A percentile compares a stretch with the other conserved stretches of the same genome.
Evolutionary conservation across 306 rosid species (phyloP).

Genomic region (Acacia melanoxylon): DNA sequence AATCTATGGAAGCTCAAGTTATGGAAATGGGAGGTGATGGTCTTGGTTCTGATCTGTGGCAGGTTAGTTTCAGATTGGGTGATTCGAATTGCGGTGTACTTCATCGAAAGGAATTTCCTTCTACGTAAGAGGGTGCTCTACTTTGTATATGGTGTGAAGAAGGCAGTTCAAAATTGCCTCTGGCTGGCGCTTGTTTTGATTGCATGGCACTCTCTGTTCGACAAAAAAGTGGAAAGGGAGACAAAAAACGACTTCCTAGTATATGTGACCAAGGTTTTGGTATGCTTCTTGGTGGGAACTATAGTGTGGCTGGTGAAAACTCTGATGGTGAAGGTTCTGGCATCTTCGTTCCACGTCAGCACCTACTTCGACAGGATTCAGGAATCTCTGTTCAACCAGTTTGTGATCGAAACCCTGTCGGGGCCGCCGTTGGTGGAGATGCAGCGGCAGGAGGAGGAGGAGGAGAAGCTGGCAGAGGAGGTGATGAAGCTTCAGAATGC

Average conservation of each 20-base stretch:
- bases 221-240: constrained; percentile 65
- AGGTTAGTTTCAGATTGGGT: constrained; percentile 71
- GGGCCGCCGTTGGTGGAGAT: constrained; percentile 75
- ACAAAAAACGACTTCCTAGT: constrained; percentile 32
- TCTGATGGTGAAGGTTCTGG: constrained; percentile 62
- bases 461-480: constrained; percentile 70
- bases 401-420: constrained; percentile 66
- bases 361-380: constrained; percentile 71
- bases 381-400: constrained; percentile 62
- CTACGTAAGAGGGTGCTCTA: constrained; percentile 59
- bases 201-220: constrained; percentile 63
- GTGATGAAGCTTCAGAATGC: constrained; percentile 79
- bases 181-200: constrained; percentile 65
- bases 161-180: constrained; percentile 60
- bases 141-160: constrained; percentile 65
- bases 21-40: constrained; percentile 73
- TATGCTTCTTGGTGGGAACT: constrained; percentile 55
- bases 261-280: constrained; percentile 44
- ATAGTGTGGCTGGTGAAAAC: constrained; percentile 66
- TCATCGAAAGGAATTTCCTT: constrained; percentile 58
- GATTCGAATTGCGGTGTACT: constrained; percentile 47
- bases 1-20: constrained; percentile 46
- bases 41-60: constrained; percentile 64
- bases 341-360: constrained; percentile 67
- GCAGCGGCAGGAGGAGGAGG: constrained; percentile 63